These are phyloP conservation scores for Skeletonema grethae DNA, from an alignment of 108 stramenopile genomes.

Conservation along the genomic window DNA sequence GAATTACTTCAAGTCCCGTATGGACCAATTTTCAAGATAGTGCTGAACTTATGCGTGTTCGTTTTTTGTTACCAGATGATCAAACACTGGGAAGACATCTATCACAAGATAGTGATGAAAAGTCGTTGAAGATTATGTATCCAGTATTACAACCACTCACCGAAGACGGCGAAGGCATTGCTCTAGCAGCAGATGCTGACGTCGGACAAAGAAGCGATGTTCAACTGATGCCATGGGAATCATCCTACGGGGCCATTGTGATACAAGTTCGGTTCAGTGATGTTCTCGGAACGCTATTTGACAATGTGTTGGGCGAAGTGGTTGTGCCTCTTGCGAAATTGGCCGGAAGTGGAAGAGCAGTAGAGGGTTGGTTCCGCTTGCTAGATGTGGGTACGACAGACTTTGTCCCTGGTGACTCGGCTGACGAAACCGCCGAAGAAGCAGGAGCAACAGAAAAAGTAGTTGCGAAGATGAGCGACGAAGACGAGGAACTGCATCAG, in stretches of 20 bases:
- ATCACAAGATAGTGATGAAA: neutral
- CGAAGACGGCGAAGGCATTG: conserved; percentile 19
- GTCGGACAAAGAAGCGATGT: conserved; percentile 1
- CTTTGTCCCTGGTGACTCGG: conserved; percentile 35
- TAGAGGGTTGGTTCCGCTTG: conserved; percentile 80
- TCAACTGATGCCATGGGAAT: conserved; percentile 61
- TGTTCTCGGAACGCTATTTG: conserved; percentile 64
- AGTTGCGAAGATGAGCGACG: conserved; percentile 1
- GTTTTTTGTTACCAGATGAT: conserved; percentile 61
- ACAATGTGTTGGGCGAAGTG: conserved; percentile 76
- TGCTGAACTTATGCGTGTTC: conserved; percentile 56
- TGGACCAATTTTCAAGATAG: conserved; percentile 63
- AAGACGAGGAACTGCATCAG: neutral
- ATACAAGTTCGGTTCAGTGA: conserved; percentile 71
- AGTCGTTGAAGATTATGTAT: conserved; percentile 34
- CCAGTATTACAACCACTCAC: conserved; percentile 68
- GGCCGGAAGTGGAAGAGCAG: conserved; percentile 44
- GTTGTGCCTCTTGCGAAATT: conserved; percentile 71
- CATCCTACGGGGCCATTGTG: conserved; percentile 68
- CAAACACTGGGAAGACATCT: conserved; percentile 27
- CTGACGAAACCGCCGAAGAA: conserved; percentile 29
- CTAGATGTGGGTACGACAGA: conserved; percentile 59
- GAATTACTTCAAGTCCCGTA: conserved; percentile 64
- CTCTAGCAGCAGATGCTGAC: conserved; percentile 12
- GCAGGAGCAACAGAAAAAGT: conserved; percentile 35